phyloP scores from a whole-genome alignment of 176 grass and related monocot genomes.

The Carex cristatella region DNA sequence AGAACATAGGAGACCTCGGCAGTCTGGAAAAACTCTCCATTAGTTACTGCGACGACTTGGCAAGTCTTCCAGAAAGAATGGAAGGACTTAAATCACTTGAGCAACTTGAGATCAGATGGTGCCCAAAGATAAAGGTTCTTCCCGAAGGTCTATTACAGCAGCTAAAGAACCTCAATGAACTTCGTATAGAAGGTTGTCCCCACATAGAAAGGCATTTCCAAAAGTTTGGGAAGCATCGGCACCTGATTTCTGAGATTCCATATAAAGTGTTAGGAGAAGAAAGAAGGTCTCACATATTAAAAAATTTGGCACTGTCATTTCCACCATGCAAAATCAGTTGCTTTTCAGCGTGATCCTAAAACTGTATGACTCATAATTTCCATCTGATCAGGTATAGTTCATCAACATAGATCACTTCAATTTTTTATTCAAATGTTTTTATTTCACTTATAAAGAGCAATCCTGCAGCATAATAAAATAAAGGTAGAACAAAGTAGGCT shows the following conservation, averaged over 20 bases:
- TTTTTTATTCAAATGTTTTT: background rate
- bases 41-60: background rate
- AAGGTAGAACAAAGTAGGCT: too few relatives aligned
- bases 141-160: background rate
- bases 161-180: background rate
- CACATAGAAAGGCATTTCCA: background rate
- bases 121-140: background rate
- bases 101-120: fast-evolving
- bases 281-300: background rate
- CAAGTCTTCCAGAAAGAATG: background rate
- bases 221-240: background rate
- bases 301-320: background rate
- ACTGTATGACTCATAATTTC: background rate
- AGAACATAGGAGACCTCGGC: background rate
- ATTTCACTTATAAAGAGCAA: background rate
- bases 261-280: background rate
- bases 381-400: background rate
- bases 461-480: too few relatives aligned
- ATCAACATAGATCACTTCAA: background rate
- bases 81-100: background rate
- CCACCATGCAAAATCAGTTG: background rate
- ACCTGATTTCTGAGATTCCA: background rate
- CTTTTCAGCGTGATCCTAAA: background rate
- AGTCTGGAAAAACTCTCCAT: background rate
- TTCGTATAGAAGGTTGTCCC: background rate